Base-by-base conservation (phyloP, 2,329 filamentous ascomycete genomes). In the Nannizziopsis arthrosporioides region DNA sequence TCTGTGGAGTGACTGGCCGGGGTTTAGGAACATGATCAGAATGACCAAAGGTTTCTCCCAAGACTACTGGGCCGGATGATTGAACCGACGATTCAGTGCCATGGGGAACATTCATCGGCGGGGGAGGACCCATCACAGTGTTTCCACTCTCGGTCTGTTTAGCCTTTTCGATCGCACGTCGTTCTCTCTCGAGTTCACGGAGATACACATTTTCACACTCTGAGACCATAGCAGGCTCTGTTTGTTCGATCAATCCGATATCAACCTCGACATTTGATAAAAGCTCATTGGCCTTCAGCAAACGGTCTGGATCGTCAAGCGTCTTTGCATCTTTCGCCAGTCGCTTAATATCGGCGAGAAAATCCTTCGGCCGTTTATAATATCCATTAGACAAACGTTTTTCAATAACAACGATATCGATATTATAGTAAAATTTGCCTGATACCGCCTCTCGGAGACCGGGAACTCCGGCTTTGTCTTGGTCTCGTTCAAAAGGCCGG, bases 331-430 rank as follows among this genome's bases (percentile, higher is more conserved):
- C 92, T 62, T 86, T 90, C 17, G 83, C 82, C 4, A 98, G 71
- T 32, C 82, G 78, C 62, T 83, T 85, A 58, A 96, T 85, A 62
- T 98, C 92, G 36, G 81, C 81, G 44, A 94, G 68, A 61, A 95
- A 98, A 62, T 95, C 90, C 57, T 82, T 82, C 0, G 89, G 86
- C 9, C 89, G 80, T 57, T 88, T 86, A 66, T 98, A 98, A 67
- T 87, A 98, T 4, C 92, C 92, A 63, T 98, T 96, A 3, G 88
- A 93, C 31, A 98, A 73, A n/a, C 92, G 82, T 63, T 94, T 88
- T 68, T 98, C 92, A 46, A 98, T 95, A 1, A 84, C 90, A 2
- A 83, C 83, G 9, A 90, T 85, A 61, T 96, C 89, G 40, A 98
- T 72, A 57, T 98, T 98, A 71, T 95, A 96, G 64, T 82, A 96